Evolutionary conservation across 257 asterid genomes (phyloP).

Genomic region (Lycium ferocissimum): DNA sequence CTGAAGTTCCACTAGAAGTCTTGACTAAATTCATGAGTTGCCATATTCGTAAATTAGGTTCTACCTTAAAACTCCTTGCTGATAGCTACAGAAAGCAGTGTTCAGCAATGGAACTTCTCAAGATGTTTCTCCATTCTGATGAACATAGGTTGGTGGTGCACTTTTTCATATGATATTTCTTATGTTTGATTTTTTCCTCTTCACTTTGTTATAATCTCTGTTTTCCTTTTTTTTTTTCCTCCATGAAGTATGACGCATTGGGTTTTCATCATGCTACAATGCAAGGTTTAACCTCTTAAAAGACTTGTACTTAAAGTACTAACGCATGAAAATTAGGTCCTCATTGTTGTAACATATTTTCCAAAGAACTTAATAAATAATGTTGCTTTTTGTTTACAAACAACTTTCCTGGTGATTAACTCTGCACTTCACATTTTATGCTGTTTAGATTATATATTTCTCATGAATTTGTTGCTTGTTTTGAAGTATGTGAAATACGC

Average conservation of each 20-base stretch:
- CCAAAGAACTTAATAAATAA: conserved; percentile 5
- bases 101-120: conserved; percentile 80
- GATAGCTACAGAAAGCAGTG: conserved; percentile 93
- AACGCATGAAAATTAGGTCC: background rate
- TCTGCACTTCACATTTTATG: background rate
- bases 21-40: conserved; percentile 75
- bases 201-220: conserved; percentile 7
- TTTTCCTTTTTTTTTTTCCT: conserved; percentile 16
- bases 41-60: conserved; percentile 80
- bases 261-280: background rate
- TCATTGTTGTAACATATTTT: conserved; percentile 1
- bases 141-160: conserved; percentile 71
- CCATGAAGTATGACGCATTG: background rate
- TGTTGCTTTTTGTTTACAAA: background rate
- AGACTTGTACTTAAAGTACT: background rate
- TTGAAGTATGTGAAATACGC: conserved; percentile 14
- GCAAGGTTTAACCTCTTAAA: conserved; percentile 24
- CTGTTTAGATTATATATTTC: background rate
- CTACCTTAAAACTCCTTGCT: conserved; percentile 73
- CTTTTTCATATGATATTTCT: conserved; percentile 35
- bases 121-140: conserved; percentile 89
- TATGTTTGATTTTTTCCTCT: conserved; percentile 21
- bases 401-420: conserved; percentile 3
- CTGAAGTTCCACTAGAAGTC: conserved; percentile 74
- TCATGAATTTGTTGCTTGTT: conserved; percentile 11